Percentiles rank a stretch among this genome's conserved stretches.
Conservation (phyloP, 331 rosid genomes). For the Pyracantha coccinea region DNA sequence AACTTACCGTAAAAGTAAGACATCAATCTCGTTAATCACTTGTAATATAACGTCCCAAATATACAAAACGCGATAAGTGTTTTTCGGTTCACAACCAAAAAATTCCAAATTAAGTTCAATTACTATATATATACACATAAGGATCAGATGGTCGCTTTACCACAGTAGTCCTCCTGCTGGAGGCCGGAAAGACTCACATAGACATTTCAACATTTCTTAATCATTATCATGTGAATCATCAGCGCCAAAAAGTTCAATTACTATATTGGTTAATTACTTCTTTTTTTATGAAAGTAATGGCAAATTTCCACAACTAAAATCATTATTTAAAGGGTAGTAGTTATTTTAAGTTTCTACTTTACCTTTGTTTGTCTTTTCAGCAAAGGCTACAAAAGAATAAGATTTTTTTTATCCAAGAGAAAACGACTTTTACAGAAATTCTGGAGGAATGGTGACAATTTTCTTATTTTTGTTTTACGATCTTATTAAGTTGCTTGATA, state of each 20-base stretch:
- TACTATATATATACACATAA: no score
- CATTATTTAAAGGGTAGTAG: not conserved
- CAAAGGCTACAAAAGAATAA: not conserved
- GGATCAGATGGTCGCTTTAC: no score
- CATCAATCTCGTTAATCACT: not conserved
- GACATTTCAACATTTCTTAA: accelerated
- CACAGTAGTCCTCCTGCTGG: accelerated
- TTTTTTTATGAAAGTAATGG: not conserved
- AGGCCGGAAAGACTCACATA: accelerated
- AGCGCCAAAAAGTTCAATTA: not conserved
- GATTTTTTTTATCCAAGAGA: not conserved
- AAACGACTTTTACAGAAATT: no score
- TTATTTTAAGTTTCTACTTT: not conserved
- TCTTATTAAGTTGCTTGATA: not conserved
- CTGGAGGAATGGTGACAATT: not conserved
- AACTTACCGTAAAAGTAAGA: not conserved
- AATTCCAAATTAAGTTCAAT: not conserved
- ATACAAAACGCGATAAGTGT: not conserved
- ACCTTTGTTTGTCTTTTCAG: not conserved
- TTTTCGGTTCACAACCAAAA: not conserved
- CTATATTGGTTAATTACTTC: not conserved
- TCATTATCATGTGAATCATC: no score
- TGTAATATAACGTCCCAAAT: not conserved
- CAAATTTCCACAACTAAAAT: not conserved
- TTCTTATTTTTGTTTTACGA: no score